A percentile compares a stretch with the other conserved stretches of the same genome.
Conservation (phyloP, 495 filamentous ascomycete genomes). For the Haplographium delicatum region DNA sequence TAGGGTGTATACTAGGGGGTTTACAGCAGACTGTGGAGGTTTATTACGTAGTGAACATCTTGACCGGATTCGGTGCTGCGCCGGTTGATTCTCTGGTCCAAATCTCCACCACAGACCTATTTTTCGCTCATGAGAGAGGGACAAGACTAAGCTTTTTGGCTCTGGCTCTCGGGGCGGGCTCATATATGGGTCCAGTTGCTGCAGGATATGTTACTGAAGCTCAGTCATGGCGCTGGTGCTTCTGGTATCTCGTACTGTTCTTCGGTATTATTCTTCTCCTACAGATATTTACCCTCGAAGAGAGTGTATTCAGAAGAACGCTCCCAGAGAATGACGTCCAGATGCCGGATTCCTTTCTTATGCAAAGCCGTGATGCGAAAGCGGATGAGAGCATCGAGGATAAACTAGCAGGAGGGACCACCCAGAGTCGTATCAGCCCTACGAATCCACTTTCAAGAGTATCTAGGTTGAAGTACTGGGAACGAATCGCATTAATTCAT, state of each 20-base stretch:
- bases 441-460: not conserved
- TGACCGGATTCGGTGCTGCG: conserved; percentile 16
- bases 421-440: not conserved
- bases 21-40: not conserved
- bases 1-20: conserved; percentile 5
- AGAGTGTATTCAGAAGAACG: conserved; percentile 32
- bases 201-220: conserved; percentile 37
- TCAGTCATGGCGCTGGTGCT: conserved; percentile 44
- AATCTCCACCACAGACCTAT: conserved; percentile 16
- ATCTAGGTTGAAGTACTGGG: conserved; percentile 6
- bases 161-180: conserved; percentile 9
- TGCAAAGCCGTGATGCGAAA: not conserved
- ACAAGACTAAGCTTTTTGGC: conserved; percentile 9
- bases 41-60: conserved; percentile 12
- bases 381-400: not conserved
- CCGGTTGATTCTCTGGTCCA: conserved; percentile 16
- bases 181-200: conserved; percentile 35
- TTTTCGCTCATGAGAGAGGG: conserved; percentile 13
- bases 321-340: not conserved
- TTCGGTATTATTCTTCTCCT: conserved; percentile 34
- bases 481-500: conserved; percentile 15
- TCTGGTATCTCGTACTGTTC: conserved; percentile 46
- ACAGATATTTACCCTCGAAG: conserved; percentile 38
- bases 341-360: not conserved
- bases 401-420: not conserved